phyloP scores from a whole-genome alignment of 1,284 basidiomycete genomes.

The Cutaneotrichosporon sp. region DNA sequence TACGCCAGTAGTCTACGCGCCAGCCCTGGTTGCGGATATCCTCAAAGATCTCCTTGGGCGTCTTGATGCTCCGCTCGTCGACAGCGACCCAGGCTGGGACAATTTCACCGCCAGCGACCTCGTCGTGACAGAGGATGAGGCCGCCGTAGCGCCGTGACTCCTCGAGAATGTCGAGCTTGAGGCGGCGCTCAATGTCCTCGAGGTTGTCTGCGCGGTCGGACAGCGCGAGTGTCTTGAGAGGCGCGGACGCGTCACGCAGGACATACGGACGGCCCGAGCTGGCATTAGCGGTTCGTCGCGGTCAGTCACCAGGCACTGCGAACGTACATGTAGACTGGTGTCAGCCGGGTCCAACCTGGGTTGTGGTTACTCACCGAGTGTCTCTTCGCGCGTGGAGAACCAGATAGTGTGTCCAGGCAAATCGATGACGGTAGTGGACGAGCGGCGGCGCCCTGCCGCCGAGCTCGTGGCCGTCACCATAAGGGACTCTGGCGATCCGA shows the following conservation, averaged over 20 bases:
- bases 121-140: constrained; percentile 80
- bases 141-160: constrained; percentile 84
- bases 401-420: constrained; percentile 46
- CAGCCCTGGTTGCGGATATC: constrained; percentile 75
- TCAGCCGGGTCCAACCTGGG: constrained; percentile 5
- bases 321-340: constrained; percentile 36
- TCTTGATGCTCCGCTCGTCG: constrained; percentile 76
- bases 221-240: constrained; percentile 70
- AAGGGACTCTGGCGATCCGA: not conserved
- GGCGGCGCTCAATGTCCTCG: constrained; percentile 85
- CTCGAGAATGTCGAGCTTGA: constrained; percentile 89
- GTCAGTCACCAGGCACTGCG: too few species aligned
- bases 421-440: not conserved
- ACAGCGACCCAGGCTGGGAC: constrained; percentile 93
- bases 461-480: constrained; percentile 3
- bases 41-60: constrained; percentile 81
- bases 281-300: constrained; percentile 55
- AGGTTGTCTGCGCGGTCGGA: constrained; percentile 91
- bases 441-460: constrained; percentile 11
- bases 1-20: constrained; percentile 80
- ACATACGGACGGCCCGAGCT: constrained; percentile 94
- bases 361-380: constrained; percentile 33
- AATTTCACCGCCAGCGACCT: constrained; percentile 71
- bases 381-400: constrained; percentile 54
- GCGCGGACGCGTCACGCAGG: constrained; percentile 82